Evolutionary conservation across 2,329 filamentous ascomycete species (phyloP), one percentile per base, ranked within the genome.

Genomic region (Colletotrichum aenigma): DNA sequence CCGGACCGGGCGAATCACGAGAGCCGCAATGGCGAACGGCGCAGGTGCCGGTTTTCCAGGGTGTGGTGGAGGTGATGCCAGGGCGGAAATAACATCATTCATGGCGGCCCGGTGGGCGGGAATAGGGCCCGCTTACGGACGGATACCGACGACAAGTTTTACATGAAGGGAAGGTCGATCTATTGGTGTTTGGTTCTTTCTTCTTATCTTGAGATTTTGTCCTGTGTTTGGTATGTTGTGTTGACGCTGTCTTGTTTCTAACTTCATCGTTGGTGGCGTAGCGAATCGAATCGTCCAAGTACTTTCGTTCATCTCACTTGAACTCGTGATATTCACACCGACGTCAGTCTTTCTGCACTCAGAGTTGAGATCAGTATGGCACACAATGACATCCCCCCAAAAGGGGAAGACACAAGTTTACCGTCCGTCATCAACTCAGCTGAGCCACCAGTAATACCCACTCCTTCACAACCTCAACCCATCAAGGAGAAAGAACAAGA

Each of bases 81-180:
- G 21, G 65, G 34, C 74, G 74, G 74, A 68, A 75, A 69, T 73
- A 75, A 75, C 56, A 75, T 75, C 73, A 73, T 64, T 58, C 38
- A 43, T 16, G 18, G 56, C 21, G 60, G 32, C 55, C 34, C 16
- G 13, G 26, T 36, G 43, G 34, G 70, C 34, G 64, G 43, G n/a
- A 65, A 58, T 21, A 34, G 43, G 61, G 52, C 55, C 61, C 61
- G 72, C 68, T 75, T 66, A 61, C 21, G 58, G 64, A 65, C 21
- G 58, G 64, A 65, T 28, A 60, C 43, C 21, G 64, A 15, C 48
- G 18, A 60, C 55, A 70, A 65, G 34, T 60, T 65, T 60, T 73
- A 16, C n/a, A 15, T 21, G 43, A 21, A 64, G 64, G n/a, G 16
- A 69, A 52, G 18, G 34, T 65, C 30, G 60, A 38, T 36, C 30